Evolutionary conservation across 129 eudicot genomes (phyloP), one percentile per base, ranked within the genome.

Genomic region (Kitagawia praeruptora): DNA sequence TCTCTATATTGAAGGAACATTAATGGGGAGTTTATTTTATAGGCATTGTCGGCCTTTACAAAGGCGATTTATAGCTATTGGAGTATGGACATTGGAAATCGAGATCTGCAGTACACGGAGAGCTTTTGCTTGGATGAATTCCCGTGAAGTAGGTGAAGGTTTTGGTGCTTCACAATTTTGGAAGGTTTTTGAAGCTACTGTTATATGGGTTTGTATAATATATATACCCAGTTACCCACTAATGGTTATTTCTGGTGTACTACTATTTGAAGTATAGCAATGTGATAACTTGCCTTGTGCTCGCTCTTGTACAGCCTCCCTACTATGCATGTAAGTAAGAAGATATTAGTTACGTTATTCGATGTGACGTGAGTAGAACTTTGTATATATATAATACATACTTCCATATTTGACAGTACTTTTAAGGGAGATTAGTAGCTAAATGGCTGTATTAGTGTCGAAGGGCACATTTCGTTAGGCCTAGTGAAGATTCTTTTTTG

Each of bases 101-200:
- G 1, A 4, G 41, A 67, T 67, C 23, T 28, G 19, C 42, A 67
- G 83, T 75, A 4, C 70, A 18, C 23, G 70, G 76, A 61, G 37
- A 64, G 76, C 79, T 77, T 77, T 71, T 47, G 75, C 79, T 79
- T 73, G 81, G 61, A 11, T 10, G 21, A 39, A 39, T 64, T 53
- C 69, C 54, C 40, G 15, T 13, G 37, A 37, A 78, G 74, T 42
- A 77, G 86, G 75, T 78, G 86, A 84, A 66, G 42, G 38, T 28
- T 49, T 58, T 81, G 54, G 47, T 81, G 46, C 49, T 79, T 77
- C 73, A 79, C 90, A 89, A 80, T 89, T 91, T 89, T 89, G 87
- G 80, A 84, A 23, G 81, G 47, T 69, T 77, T 79, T 46, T 46
- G 82, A 82, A 47, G 79, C 77, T 44, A 75, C 69, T 46, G 74